Conservation (phyloP, 2,329 filamentous ascomycete genomes). For the Pestalotiopsis sp. region DNA sequence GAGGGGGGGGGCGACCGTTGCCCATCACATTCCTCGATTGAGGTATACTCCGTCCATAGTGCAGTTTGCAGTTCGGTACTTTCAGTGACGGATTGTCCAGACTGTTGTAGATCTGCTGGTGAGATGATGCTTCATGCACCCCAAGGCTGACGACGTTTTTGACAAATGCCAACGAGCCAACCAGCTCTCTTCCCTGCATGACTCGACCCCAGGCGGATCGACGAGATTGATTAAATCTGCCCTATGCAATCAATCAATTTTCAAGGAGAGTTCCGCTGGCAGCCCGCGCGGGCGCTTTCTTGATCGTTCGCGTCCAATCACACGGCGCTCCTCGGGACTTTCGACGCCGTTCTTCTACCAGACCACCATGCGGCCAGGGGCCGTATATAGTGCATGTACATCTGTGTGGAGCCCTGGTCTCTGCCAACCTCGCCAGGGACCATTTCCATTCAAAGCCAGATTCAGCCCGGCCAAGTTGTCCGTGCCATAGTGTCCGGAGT, state of each 20-base stretch:
- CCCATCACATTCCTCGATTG: background rate
- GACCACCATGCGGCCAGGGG: background rate
- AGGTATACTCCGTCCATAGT: background rate
- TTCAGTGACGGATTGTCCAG: background rate
- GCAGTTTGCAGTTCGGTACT: background rate
- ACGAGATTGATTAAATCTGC: background rate
- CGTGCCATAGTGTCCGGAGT: slow-evolving; percentile 6
- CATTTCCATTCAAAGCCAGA: background rate
- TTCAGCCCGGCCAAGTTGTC: slow-evolving; percentile 2
- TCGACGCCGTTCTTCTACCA: background rate
- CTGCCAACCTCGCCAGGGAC: background rate
- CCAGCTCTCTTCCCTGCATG: background rate
- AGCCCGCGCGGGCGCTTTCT: background rate
- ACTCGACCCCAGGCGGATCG: background rate
- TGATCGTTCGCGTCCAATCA: background rate
- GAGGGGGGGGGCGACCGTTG: background rate
- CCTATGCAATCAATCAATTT: background rate
- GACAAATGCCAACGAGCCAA: background rate
- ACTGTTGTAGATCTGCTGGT: background rate
- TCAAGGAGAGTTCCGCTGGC: background rate
- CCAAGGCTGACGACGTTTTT: background rate
- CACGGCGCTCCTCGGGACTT: background rate
- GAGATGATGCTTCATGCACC: background rate
- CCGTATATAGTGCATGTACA: background rate
- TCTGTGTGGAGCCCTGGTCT: background rate